These are phyloP conservation scores for Sugiyamaella chiloensis DNA, from an alignment of 805 yeast genomes.

Conservation along the genomic window DNA sequence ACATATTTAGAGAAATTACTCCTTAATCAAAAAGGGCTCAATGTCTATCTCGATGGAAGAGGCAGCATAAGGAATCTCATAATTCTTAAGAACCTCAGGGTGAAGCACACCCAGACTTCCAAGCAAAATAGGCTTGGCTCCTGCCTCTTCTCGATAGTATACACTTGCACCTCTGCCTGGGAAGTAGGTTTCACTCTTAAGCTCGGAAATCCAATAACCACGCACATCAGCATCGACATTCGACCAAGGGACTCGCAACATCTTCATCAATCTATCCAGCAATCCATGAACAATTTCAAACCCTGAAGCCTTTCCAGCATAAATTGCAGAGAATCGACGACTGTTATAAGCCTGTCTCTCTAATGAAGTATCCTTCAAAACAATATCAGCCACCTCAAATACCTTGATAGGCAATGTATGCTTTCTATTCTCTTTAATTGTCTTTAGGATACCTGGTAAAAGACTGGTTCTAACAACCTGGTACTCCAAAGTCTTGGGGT, in stretches of 20 bases:
- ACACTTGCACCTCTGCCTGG: slow-evolving; percentile 97
- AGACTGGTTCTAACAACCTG: slow-evolving; percentile 96
- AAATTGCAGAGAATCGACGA: slow-evolving; percentile 92
- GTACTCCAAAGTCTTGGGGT: slow-evolving; percentile 95
- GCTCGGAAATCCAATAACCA: slow-evolving; percentile 52
- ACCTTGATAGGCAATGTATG: slow-evolving; percentile 93
- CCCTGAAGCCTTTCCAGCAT: slow-evolving; percentile 92
- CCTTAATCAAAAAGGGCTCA: slow-evolving; percentile 62
- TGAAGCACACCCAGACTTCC: slow-evolving; percentile 94
- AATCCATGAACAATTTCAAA: slow-evolving; percentile 94
- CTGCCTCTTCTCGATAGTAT: slow-evolving; percentile 60
- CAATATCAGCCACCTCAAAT: slow-evolving; percentile 94
- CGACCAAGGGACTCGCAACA: slow-evolving; percentile 81
- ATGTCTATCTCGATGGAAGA: slow-evolving; percentile 87
- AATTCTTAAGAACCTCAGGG: slow-evolving; percentile 83
- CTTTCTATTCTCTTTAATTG: slow-evolving; percentile 92
- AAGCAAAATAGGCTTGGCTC: slow-evolving; percentile 35
- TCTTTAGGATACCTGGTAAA: slow-evolving; percentile 91
- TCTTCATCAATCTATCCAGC: slow-evolving; percentile 92
- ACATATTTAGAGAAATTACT: no score
- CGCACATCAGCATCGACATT: slow-evolving; percentile 52
- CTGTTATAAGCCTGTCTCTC: slow-evolving; percentile 91
- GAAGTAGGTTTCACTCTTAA: slow-evolving; percentile 55
- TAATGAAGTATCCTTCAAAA: slow-evolving; percentile 68
- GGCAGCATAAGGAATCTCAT: slow-evolving; percentile 91